Conservation (phyloP, 2,329 filamentous ascomycete species). For the Herpomyces periplanetae region DNA sequence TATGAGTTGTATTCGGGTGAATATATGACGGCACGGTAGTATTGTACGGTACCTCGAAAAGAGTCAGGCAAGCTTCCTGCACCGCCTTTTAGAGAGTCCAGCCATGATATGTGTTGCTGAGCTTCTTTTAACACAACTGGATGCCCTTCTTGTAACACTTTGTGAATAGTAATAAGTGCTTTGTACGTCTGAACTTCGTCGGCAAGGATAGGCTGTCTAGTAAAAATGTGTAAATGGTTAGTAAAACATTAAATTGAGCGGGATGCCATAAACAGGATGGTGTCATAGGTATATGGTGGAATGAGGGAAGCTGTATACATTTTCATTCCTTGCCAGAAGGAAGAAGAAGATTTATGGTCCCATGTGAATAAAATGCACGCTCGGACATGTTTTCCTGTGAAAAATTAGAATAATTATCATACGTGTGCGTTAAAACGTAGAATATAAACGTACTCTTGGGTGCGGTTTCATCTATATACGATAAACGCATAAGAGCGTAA, state of each 20-base stretch:
- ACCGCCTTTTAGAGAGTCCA: constrained; percentile 60
- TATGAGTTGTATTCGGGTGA: constrained; percentile 2
- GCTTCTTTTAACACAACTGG: constrained; percentile 55
- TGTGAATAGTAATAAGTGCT: constrained; percentile 80
- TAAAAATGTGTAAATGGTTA: constrained; percentile 1
- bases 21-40: constrained; percentile 1
- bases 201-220: constrained; percentile 71
- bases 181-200: constrained; percentile 98
- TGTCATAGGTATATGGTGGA: constrained; percentile 2
- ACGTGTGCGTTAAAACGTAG: constrained; percentile 1
- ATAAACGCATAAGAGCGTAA: too few relatives aligned
- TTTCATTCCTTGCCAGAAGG: constrained; percentile 96
- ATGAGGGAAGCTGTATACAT: constrained; percentile 20
- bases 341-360: constrained; percentile 80
- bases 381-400: constrained; percentile 53
- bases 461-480: constrained; percentile 16
- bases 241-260: constrained; percentile 1
- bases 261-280: too few relatives aligned
- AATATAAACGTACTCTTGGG: constrained; percentile 21
- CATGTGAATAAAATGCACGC: constrained; percentile 95
- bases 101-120: constrained; percentile 52
- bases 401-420: neutral
- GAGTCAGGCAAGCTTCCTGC: constrained; percentile 36
- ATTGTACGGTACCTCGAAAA: constrained; percentile 20
- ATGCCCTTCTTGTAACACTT: constrained; percentile 85